phyloP scores from a whole-genome alignment of 768 basidiomycete species.

The Filobasidium floriforme region DNA sequence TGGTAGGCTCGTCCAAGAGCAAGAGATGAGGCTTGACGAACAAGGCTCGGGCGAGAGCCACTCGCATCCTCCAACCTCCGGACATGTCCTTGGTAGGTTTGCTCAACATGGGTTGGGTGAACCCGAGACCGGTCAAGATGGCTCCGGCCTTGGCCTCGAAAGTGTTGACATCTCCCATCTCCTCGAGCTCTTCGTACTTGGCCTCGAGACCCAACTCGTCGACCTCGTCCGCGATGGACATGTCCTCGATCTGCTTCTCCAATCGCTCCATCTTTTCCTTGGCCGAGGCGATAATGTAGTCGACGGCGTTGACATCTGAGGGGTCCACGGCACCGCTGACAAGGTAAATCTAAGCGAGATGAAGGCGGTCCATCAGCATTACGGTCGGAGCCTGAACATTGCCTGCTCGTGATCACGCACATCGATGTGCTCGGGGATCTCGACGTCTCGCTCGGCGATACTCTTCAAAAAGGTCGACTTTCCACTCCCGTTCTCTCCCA shows the following conservation, averaged over 20 bases:
- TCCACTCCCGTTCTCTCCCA: conserved; percentile 98
- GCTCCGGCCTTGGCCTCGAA: conserved; percentile 94
- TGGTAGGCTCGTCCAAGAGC: conserved; percentile 70
- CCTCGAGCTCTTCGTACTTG: conserved; percentile 92
- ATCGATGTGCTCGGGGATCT: conserved; percentile 89
- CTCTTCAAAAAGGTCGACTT: conserved; percentile 98
- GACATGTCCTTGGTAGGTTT: conserved; percentile 97
- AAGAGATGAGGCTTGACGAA: conserved; percentile 95
- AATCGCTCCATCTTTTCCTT: conserved; percentile 85
- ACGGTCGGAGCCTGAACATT: not conserved
- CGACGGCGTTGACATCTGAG: conserved; percentile 87
- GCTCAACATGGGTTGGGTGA: conserved; percentile 82
- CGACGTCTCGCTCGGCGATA: conserved; percentile 87
- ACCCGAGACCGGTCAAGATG: conserved; percentile 96
- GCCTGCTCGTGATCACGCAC: conserved; percentile 35
- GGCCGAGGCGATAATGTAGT: conserved; percentile 90
- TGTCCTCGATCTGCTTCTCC: conserved; percentile 86
- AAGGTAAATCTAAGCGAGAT: conserved; percentile 65
- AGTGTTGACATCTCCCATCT: conserved; percentile 77
- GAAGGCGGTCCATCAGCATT: not conserved
- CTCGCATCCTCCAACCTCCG: conserved; percentile 99
- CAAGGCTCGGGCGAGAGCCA: conserved; percentile 87
- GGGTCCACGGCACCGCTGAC: conserved; percentile 94
- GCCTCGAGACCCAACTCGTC: conserved; percentile 81
- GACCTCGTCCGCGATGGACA: conserved; percentile 78